Conservation (phyloP, 2,329 filamentous ascomycete species). For the Botrytis deweyae region DNA sequence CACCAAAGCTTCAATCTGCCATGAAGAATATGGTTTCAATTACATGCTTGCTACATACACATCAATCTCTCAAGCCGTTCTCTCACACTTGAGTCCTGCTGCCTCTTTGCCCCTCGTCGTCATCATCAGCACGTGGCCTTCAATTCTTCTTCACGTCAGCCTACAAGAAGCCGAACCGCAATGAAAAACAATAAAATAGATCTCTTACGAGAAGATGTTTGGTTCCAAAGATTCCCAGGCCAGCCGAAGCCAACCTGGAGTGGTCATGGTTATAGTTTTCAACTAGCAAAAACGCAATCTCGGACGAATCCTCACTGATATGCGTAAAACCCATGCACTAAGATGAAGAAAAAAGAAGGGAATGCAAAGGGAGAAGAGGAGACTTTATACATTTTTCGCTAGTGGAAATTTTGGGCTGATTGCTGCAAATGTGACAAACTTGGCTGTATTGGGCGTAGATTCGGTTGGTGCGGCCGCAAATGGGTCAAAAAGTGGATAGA, state of each 20-base stretch:
- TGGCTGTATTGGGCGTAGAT: not conserved
- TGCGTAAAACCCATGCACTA: constrained; percentile 58
- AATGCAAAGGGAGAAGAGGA: constrained; percentile 15
- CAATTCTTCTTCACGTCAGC: constrained; percentile 52
- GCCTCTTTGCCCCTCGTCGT: not conserved
- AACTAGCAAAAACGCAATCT: constrained; percentile 83
- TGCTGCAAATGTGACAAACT: constrained; percentile 19
- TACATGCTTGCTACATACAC: not conserved
- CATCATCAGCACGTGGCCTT: not conserved
- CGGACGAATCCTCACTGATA: constrained; percentile 86
- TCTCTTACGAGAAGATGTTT: constrained; percentile 41
- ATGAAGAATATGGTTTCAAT: too few species aligned
- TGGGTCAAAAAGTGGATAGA: not conserved
- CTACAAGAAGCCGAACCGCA: constrained; percentile 46
- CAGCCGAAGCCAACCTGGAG: constrained; percentile 67
- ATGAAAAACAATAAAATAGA: constrained; percentile 49
- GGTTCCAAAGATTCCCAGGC: constrained; percentile 78
- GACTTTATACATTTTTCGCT: constrained; percentile 15
- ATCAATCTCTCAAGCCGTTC: not conserved
- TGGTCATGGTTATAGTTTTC: constrained; percentile 60
- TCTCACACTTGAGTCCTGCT: too few species aligned
- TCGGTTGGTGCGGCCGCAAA: not conserved
- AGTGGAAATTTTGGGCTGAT: not conserved
- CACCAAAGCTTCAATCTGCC: not conserved
- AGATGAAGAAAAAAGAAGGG: constrained; percentile 50